Evolutionary conservation across 192 early-diverging fungal species (phyloP), one percentile per base, ranked within the genome.

Genomic region (Coemansia asiatica): DNA sequence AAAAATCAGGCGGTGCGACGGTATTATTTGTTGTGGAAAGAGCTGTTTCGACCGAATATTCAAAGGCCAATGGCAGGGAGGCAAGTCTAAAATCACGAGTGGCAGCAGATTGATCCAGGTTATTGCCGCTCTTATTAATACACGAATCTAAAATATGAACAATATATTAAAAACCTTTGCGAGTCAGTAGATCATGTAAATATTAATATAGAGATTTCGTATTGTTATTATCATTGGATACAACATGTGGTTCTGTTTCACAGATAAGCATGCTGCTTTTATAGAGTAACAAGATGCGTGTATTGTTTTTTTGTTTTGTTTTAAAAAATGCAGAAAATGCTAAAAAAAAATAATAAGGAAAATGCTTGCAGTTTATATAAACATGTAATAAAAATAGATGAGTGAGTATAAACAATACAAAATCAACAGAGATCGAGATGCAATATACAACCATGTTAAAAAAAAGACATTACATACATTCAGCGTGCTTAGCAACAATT

Each of bases 401-500:
- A 25, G 22, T 22, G 50, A 19, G 23, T 53, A 53, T 53, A 53
- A 9, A 27, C 53, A 55, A 13, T 16, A 36, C 35, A 53, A 49
- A 18, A 22, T 25, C 50, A 53, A 53, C 12, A 53, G 22, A 53
- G 9, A 53, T 22, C 12, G 50, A n/a, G 9, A 53, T 12, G 56
- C 56, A 58, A 38, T 58, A n/a, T n/a, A n/a, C n/a, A n/a, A n/a
- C n/a, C n/a, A n/a, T n/a, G n/a, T n/a, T n/a, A n/a, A 36, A 2
- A 22, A 29, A 61, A 10, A 1, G 50, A 25, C 6, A 28, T 62
- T 54, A 81, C 78, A 61, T 81, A 81, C 78, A 69, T 69, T 81
- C 78, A 38, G 68, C 47, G 46, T 81, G 79, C 54, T 46, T 81
- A 1, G 79, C 72, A 25, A 81, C 75, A 1, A 81, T 56, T 53